Evolutionary conservation across 2,329 filamentous ascomycete genomes (phyloP).

Genomic region (Purpureocillium takamizusanense): DNA sequence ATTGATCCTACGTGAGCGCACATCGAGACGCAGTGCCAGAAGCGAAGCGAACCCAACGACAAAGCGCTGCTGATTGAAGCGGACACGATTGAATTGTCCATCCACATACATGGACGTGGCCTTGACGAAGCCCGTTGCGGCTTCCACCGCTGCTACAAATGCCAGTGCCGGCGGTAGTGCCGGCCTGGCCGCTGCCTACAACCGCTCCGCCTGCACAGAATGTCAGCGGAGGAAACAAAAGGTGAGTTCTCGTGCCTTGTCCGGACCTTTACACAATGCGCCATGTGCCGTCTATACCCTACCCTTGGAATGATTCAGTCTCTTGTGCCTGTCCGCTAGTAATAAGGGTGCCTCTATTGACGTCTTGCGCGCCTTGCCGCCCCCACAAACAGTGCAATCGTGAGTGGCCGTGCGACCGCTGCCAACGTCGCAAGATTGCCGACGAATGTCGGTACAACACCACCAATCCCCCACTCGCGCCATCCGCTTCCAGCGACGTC

Average conservation of each 20-base stretch:
- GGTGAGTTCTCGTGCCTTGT: too few species aligned
- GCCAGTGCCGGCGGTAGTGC: neutral
- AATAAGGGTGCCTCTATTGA: neutral
- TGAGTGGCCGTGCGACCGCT: conserved; percentile 23
- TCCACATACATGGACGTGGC: too few species aligned
- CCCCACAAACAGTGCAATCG: conserved; percentile 17
- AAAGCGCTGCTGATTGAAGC: too few species aligned
- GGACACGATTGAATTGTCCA: too few species aligned
- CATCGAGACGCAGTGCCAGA: too few species aligned
- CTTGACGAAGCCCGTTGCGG: neutral
- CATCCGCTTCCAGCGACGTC: conserved; percentile 1
- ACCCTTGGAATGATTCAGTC: too few species aligned
- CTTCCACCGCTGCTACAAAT: neutral
- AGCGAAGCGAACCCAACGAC: too few species aligned
- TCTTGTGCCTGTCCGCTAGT: too few species aligned
- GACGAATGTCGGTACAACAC: conserved; percentile 18
- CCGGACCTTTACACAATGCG: too few species aligned
- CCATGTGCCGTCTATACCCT: too few species aligned
- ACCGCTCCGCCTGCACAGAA: conserved; percentile 31
- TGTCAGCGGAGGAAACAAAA: conserved; percentile 31
- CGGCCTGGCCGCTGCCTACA: conserved; percentile 7
- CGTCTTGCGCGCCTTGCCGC: neutral
- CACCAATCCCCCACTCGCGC: conserved; percentile 2
- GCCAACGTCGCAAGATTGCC: conserved; percentile 19
- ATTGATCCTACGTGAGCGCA: too few species aligned